Base-by-base conservation (phyloP, 2,329 filamentous ascomycete species). In the Sporothrix variecibatus region DNA sequence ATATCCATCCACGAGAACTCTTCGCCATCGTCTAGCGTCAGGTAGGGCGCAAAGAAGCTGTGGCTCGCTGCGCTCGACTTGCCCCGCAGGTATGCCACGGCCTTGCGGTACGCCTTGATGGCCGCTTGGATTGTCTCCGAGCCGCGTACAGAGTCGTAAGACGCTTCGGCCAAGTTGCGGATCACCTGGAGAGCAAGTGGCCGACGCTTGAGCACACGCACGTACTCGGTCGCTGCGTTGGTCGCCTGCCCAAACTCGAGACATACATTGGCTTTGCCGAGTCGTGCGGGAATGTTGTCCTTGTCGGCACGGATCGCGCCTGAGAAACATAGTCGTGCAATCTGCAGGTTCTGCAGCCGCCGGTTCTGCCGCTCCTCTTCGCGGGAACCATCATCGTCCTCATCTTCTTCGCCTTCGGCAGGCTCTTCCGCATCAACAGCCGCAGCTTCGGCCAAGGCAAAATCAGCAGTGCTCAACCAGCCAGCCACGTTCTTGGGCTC, bases 1-100 rank as follows among this genome's bases (percentile, higher is more conserved):
- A 97, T 85, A 80, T 98, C 93, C 72, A 92, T 91, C 95, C 95
- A 99, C 43, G 86, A 85, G 72, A 87, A 85, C 15, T 79, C 80
- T 51, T 81, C 81, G 72, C 80, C 81, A 58, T 81, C 81, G 67
- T 82, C 79, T 2, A 80, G 75, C 9, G 62, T 79, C 38, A 77
- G 46, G n/a, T 40, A 64, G 1, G 76, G 76, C 49, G 43, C 51
- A 60, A 60, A 62, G 40, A 51, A 58, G 72, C 72, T 67, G 26
- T 74, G 40, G 53, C 53, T 68, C 20, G 53, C 26, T 77, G 3
- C 78, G 76, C 64, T 80, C 81, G 64, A 85, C 82, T 51, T 46
- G 49, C 67, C 49, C 28, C 74, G 71, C 43, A 77, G 70, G 72
- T 86, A 80, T 26, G 84, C 79, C 73, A 90, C 86, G 72, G 85